Conservation (phyloP, 1,139 yeast genomes). For the Pichia sp. region DNA sequence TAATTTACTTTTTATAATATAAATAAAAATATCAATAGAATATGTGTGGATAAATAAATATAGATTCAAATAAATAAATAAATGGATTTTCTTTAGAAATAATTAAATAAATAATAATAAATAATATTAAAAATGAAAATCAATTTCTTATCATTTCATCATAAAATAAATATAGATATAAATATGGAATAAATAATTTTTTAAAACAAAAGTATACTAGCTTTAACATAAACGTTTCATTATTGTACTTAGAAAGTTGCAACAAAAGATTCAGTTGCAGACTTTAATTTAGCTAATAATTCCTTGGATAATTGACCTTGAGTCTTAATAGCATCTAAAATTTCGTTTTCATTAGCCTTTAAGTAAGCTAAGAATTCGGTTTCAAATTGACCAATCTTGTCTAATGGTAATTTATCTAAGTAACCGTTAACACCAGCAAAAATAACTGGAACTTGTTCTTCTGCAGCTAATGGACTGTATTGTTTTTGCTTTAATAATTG, state of each 20-base stretch:
- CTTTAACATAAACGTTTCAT: slow-evolving; percentile 16
- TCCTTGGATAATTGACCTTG: slow-evolving; percentile 92
- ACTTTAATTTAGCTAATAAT: slow-evolving; percentile 76
- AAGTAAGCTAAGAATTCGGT: slow-evolving; percentile 83
- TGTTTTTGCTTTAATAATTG: slow-evolving; percentile 98
- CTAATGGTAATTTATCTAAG: slow-evolving; percentile 83
- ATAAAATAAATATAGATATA: slow-evolving; percentile 20
- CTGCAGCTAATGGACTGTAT: slow-evolving; percentile 94
- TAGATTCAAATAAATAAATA: slow-evolving; percentile 8
- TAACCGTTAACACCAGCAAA: slow-evolving; percentile 99
- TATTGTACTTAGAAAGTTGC: slow-evolving; percentile 59
- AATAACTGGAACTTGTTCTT: slow-evolving; percentile 97
- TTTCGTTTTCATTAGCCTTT: slow-evolving; percentile 81
- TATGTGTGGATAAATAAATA: slow-evolving; percentile 2
- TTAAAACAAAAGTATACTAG: slow-evolving; percentile 13
- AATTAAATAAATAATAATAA: slow-evolving; percentile 3
- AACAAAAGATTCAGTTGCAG: slow-evolving; percentile 86
- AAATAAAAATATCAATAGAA: slow-evolving; percentile 4
- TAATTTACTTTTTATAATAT: slow-evolving; percentile 3
- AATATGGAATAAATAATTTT: slow-evolving; percentile 19
- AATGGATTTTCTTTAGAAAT: slow-evolving; percentile 2
- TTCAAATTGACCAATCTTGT: slow-evolving; percentile 89
- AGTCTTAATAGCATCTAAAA: slow-evolving; percentile 76
- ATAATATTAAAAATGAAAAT: slow-evolving; percentile 4
- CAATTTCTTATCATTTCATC: slow-evolving; percentile 19